A percentile compares a stretch with the other conserved stretches of the same genome.
Evolutionary conservation across 768 basidiomycete species (phyloP).

Genomic region (Lactarius quietus): DNA sequence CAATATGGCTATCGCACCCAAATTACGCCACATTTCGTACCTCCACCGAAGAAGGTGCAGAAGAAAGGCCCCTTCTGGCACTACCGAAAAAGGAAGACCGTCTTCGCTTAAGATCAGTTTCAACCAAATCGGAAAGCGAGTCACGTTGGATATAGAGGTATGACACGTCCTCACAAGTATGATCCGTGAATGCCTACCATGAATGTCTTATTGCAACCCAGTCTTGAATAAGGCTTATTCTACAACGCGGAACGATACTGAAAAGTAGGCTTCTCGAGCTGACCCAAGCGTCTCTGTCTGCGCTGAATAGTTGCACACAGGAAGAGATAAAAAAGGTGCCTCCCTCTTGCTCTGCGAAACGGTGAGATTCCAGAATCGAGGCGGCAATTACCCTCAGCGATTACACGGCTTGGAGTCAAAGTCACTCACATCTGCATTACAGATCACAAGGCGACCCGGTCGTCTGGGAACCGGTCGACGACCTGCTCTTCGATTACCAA

Average conservation of each 20-base stretch:
- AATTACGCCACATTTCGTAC: constrained; percentile 94
- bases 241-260: constrained; percentile 59
- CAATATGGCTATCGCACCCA: constrained; percentile 95
- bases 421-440: constrained; percentile 77
- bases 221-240: constrained; percentile 68
- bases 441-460: constrained; percentile 71
- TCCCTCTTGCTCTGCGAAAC: constrained; percentile 92
- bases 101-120: constrained; percentile 87
- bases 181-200: neutral
- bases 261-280: constrained; percentile 47
- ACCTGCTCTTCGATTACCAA: constrained; percentile 76
- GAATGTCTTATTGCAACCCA: constrained; percentile 91
- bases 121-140: constrained; percentile 68
- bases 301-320: constrained; percentile 37
- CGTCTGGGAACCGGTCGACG: constrained; percentile 82
- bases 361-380: constrained; percentile 40
- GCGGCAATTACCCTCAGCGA: constrained; percentile 28
- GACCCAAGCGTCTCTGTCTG: neutral
- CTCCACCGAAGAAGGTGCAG: constrained; percentile 48
- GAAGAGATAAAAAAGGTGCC: constrained; percentile 80
- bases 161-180: constrained; percentile 1
- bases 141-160: constrained; percentile 90
- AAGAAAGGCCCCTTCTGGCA: constrained; percentile 29
- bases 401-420: constrained; percentile 29
- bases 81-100: constrained; percentile 37